Base-by-base conservation (phyloP, 2,329 filamentous ascomycete species). In the Orbilia javanica region DNA sequence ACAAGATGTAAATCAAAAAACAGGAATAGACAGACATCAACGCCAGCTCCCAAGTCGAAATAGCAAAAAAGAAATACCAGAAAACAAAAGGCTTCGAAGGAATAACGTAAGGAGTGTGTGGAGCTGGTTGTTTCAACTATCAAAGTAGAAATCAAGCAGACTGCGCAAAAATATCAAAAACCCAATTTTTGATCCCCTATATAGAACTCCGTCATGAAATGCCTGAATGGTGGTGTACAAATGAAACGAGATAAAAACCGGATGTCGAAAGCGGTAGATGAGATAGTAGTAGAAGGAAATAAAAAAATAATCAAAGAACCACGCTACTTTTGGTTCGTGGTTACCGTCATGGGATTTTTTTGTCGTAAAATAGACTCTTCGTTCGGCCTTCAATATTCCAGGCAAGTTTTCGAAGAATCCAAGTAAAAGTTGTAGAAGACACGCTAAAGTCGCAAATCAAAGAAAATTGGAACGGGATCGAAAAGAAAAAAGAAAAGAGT, bases 191-290 rank as follows among this genome's bases (percentile, higher is more conserved):
- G 63, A 62, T 74, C 42, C 70, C 69, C 62, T 67, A 48, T 74
- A 67, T 53, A 74, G 63, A 74, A 74, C 70, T 74, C 70, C 70
- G 70, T 74, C 70, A 74, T 74, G 70, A 74, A 66, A 74, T 74
- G 70, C 70, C 63, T 66, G 60, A 60, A 62, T 53, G 27, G 62
- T 74, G 70, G 63, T 74, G 52, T 74, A 74, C 70, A 74, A 74
- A 74, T 68, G 63, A 67, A 63, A 74, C 34, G 8, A 60, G 11
- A 60, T 42, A 29, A 42, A 42, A 60, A 60, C 55, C 55, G 34
- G 42, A 60, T 60, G 13, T 60, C 55, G 34, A 60, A 60, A 60
- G 53, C 34, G 63, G 25, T 52, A 39, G 53, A 44, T 50, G 31
- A 64, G 31, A 62, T 25, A 53, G 31, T 15, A 53, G 46, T 20